Percentiles rank a stretch among this genome's conserved stretches.
These are phyloP conservation scores for Globisporangium alternatum DNA, from an alignment of 352 stramenopile species.

Conservation along the genomic window DNA sequence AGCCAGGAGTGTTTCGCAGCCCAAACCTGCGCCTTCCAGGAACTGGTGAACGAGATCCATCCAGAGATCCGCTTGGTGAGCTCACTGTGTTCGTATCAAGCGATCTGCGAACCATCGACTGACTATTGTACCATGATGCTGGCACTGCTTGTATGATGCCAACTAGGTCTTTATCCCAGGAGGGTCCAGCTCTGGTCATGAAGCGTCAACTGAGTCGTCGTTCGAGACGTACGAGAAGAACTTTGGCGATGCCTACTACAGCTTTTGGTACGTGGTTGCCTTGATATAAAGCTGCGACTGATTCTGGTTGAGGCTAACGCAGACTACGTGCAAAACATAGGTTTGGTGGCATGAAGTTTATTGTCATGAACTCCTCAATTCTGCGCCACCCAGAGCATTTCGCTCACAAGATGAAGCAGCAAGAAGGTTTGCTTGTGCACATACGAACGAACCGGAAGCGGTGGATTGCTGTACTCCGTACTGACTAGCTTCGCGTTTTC, in stretches of 20 bases:
- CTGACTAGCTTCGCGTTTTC: no score
- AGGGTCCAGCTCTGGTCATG: constrained; percentile 22
- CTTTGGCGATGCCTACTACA: constrained; percentile 72
- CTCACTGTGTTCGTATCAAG: not conserved
- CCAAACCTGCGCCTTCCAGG: constrained; percentile 53
- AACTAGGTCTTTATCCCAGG: constrained; percentile 54
- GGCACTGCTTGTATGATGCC: not conserved
- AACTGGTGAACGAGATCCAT: constrained; percentile 59
- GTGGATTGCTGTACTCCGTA: no score
- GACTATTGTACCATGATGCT: not conserved
- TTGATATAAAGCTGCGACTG: no score
- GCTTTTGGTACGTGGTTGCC: constrained; percentile 54
- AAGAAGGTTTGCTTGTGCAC: constrained; percentile 43
- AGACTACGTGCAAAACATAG: constrained; percentile 20
- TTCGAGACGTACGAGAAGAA: constrained; percentile 33
- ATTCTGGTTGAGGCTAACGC: no score
- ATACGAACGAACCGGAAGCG: not conserved
- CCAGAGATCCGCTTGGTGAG: constrained; percentile 57
- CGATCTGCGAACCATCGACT: not conserved
- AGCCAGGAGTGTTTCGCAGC: constrained; percentile 36
- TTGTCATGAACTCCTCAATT: constrained; percentile 65
- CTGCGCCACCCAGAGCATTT: constrained; percentile 28
- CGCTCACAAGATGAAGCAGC: constrained; percentile 29
- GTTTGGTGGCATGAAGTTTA: constrained; percentile 76
- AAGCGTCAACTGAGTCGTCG: constrained; percentile 7